Evolutionary conservation across 164 flowering plant species (phyloP), one percentile per base, ranked within the genome.

Genomic region (Nelumbo lutea): DNA sequence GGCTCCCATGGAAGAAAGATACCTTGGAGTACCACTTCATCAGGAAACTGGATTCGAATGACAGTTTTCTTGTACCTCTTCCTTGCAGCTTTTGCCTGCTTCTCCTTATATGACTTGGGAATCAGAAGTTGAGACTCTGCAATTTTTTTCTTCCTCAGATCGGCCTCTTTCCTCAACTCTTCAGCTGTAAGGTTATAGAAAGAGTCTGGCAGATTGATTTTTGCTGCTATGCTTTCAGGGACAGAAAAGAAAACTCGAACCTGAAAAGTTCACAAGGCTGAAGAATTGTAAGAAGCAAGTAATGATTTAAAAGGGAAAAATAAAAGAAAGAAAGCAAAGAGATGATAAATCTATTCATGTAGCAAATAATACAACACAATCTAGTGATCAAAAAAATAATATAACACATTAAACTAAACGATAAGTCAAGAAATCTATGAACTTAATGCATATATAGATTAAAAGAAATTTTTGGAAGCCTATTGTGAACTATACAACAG

Each of bases 1-100:
- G 82, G 79, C 78, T 92, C 98, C 81, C 82, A 79, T 43, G 98
- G 96, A 59, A 78, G 72, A 76, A 95, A 95, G 76, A 87, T 76
- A 63, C 87, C 97, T 81, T 95, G 97, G 48, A 95, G 91, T 57
- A 95, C 94, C 42, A 95, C 96, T 41, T 88, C 93, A 79, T 91
- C 97, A 65, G 97, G 97, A 77, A 95, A 91, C 78, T 91, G 97
- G 75, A 95, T 72, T 42, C 97, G 82, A 41, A 95, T 86, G n/a
- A 88, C 62, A 65, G 94, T 62, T 75, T 71, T 87, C 51, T 50
- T 82, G 68, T 90, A 89, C 78, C 74, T 83, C 74, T 71, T 92
- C 77, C 83, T 85, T 0, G 86, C 86, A 70, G 90, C 86, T 77
- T 91, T 88, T 64, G 90, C 91, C 81, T 89, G 94, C 79, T 87